phyloP scores from a whole-genome alignment of 2,329 filamentous ascomycete species.

The Raffaelea ambrosiae region DNA sequence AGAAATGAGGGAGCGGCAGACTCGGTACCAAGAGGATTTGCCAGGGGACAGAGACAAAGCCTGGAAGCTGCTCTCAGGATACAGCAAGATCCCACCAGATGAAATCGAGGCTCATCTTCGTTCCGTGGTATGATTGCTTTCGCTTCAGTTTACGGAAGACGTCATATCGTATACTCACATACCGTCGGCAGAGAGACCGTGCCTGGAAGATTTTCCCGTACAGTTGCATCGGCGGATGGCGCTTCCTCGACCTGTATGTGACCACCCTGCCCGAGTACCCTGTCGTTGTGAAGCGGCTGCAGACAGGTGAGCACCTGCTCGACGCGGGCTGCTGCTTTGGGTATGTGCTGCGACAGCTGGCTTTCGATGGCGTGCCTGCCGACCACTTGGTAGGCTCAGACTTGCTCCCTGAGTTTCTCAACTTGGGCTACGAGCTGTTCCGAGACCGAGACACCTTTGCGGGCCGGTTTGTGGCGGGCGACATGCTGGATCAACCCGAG shows the following conservation, averaged over 20 bases:
- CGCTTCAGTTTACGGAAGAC: not conserved
- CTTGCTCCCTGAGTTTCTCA: constrained; percentile 22
- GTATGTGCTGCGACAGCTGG: constrained; percentile 33
- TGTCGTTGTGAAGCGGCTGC: constrained; percentile 18
- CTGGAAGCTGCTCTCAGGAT: constrained; percentile 14
- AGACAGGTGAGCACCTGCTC: constrained; percentile 21
- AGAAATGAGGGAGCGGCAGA: not conserved
- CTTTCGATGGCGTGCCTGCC: constrained; percentile 27
- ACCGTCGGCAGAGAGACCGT: constrained; percentile 20
- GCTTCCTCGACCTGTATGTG: constrained; percentile 28
- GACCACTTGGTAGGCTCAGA: constrained; percentile 29
- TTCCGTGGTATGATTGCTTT: not conserved
- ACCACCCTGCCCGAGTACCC: constrained; percentile 21
- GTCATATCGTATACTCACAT: too few relatives aligned
- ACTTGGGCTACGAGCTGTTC: constrained; percentile 25
- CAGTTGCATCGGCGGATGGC: constrained; percentile 29
- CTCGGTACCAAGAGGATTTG: constrained; percentile 7
- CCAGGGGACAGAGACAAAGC: constrained; percentile 11
- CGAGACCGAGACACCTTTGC: constrained; percentile 17
- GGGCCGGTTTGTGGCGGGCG: constrained; percentile 14
- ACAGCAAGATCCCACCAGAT: constrained; percentile 15
- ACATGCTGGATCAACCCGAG: constrained; percentile 17
- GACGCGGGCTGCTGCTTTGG: constrained; percentile 36
- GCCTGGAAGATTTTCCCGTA: constrained; percentile 28
- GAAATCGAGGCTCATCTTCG: constrained; percentile 15